These are phyloP conservation scores for Chytridiales sp. DNA, from an alignment of 371 early-diverging fungal species.

Conservation along the genomic window DNA sequence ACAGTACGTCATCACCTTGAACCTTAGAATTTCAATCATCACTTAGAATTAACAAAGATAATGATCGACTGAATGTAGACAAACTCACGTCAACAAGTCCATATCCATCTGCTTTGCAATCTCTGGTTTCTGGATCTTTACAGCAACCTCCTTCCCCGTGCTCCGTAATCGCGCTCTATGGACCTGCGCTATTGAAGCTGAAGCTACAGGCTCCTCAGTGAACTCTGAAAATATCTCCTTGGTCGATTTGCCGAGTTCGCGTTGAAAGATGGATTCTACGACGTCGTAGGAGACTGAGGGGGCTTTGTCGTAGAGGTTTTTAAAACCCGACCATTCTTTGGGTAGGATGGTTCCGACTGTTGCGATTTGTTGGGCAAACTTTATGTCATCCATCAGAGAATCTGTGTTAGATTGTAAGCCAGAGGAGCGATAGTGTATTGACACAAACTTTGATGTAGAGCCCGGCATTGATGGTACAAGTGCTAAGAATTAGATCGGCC, in stretches of 20 bases:
- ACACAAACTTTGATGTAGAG: constrained; percentile 84
- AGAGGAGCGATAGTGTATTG: no score
- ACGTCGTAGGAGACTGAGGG: constrained; percentile 68
- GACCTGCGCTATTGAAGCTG: constrained; percentile 93
- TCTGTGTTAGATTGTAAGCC: background rate
- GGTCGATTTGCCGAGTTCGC: constrained; percentile 63
- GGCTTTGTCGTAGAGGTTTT: constrained; percentile 79
- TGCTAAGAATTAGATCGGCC: constrained; percentile 65
- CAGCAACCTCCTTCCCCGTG: constrained; percentile 72
- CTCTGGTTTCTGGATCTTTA: constrained; percentile 91
- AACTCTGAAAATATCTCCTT: constrained; percentile 71
- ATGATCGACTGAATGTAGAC: background rate
- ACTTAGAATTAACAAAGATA: background rate
- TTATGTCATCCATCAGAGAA: constrained; percentile 8
- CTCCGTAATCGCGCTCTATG: constrained; percentile 78
- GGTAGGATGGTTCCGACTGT: constrained; percentile 77
- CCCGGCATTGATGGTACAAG: constrained; percentile 81
- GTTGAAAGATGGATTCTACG: constrained; percentile 68
- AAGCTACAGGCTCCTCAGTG: constrained; percentile 70
- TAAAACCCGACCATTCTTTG: constrained; percentile 68
- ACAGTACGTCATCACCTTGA: constrained; percentile 10
- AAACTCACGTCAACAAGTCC: constrained; percentile 66
- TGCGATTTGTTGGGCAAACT: constrained; percentile 79
- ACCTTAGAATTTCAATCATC: constrained; percentile 1
- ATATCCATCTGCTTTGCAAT: constrained; percentile 78